phyloP scores from a whole-genome alignment of 768 basidiomycete genomes.

The Strobilomyces dryophilus region DNA sequence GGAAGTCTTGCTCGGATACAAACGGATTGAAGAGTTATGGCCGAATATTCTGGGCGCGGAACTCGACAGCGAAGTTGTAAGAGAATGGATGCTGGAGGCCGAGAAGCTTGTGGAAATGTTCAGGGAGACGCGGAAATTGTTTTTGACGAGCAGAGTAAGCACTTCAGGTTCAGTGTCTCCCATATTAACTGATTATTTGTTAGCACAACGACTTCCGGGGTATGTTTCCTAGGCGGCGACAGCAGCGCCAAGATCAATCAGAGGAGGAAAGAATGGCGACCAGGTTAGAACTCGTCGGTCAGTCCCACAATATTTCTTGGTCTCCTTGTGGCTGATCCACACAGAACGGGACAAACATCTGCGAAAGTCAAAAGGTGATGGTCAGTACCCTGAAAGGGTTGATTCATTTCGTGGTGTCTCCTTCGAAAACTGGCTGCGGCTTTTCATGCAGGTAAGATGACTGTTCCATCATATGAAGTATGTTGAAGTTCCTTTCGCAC shows the following conservation, averaged over 20 bases:
- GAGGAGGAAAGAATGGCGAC: constrained; percentile 17
- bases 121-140: constrained; percentile 80
- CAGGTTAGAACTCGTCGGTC: constrained; percentile 67
- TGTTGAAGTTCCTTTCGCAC: background rate
- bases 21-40: constrained; percentile 61
- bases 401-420: constrained; percentile 75
- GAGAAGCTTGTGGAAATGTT: constrained; percentile 87
- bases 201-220: constrained; percentile 19
- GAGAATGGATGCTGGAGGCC: constrained; percentile 80
- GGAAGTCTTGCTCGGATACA: constrained; percentile 57
- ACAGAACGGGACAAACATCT: constrained; percentile 33
- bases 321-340: background rate
- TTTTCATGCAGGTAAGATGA: constrained; percentile 74
- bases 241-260: constrained; percentile 10
- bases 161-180: constrained; percentile 16
- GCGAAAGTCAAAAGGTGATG: constrained; percentile 44
- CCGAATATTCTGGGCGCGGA: constrained; percentile 40
- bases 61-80: constrained; percentile 48
- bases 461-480: background rate
- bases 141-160: constrained; percentile 71
- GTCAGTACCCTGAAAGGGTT: constrained; percentile 41
- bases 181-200: constrained; percentile 3
- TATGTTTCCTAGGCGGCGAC: constrained; percentile 18
- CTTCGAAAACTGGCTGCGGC: constrained; percentile 79
- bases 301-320: background rate